Evolutionary conservation across 768 basidiomycete species (phyloP), one percentile per base, ranked within the genome.

Genomic region (Mycena olivaceomarginata): DNA sequence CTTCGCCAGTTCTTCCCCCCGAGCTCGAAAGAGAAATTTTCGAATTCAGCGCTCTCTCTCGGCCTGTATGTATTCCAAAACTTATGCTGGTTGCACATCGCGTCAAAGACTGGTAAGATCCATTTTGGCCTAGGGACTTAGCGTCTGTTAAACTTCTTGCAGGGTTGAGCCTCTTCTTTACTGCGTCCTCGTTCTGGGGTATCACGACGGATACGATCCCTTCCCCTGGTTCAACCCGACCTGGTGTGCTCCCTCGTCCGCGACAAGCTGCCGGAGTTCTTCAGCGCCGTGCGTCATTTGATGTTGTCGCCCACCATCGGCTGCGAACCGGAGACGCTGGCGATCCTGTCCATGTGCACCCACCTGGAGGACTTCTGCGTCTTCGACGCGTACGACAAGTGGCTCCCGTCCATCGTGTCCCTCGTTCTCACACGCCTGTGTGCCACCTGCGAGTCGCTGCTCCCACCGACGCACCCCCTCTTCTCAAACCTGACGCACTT

Each of bases 231-330:
- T n/a, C 53, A n/a, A 7, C 22, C 5, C 20, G 8, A 56, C 8
- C 10, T 39, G 13, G 16, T 62, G 6, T 16, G 13, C 39, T 15
- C 39, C 60, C 37, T 18, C 8, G 40, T 62, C 60, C 39, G 7
- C 18, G 12, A 4, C 15, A 62, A 40, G 60, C 60, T 39, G 16
- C 37, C 60, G 37, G 5, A 37, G 15, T 62, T 62, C 60, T 62
- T 62, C 60, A 16, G 16, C 39, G 60, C 60, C 18, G 60, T 62
- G 60, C 60, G 60, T 39, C 60, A 40, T 62, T 40, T 62, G 40
- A 39, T 62, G 31, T 6, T 40, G 25, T 7, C 9, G 6, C 5
- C 13, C 37, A 15, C 37, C 8, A 16, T 2, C 31, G 18, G 0
- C 53, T 22, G n/a, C 7, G 53, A 62, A 5, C 5, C 8, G 37